A percentile compares a stretch with the other conserved stretches of the same genome.
phyloP scores from a whole-genome alignment of 1,284 basidiomycete species.

The Boletus hoseneyae region DNA sequence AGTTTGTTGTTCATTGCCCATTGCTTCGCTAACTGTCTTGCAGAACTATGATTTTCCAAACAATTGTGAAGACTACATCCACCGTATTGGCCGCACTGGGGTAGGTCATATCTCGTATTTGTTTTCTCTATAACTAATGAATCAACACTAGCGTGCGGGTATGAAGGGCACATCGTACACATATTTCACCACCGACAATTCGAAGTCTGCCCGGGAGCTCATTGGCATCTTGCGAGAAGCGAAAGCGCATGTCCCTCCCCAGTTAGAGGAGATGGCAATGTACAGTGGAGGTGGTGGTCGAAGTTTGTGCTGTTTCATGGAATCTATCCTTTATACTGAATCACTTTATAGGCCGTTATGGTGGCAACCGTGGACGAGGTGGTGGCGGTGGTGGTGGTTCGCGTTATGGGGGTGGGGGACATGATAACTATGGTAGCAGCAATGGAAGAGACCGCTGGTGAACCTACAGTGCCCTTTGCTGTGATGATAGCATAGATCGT shows the following conservation, averaged over 20 bases:
- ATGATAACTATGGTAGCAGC: constrained; percentile 23
- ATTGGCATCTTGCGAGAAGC: constrained; percentile 88
- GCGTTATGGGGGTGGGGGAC: constrained; percentile 21
- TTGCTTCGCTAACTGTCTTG: constrained; percentile 25
- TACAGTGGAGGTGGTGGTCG: constrained; percentile 79
- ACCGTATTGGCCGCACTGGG: constrained; percentile 89
- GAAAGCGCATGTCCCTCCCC: constrained; percentile 83
- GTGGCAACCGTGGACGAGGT: constrained; percentile 50
- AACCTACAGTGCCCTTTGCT: constrained; percentile 10
- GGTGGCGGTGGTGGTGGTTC: constrained; percentile 35
- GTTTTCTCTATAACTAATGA: constrained; percentile 4
- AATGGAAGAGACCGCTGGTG: constrained; percentile 26
- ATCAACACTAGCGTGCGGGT: constrained; percentile 66
- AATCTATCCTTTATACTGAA: constrained; percentile 3
- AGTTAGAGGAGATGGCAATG: constrained; percentile 91
- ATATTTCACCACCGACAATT: constrained; percentile 95
- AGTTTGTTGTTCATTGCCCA: constrained; percentile 35
- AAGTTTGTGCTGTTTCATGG: constrained; percentile 42
- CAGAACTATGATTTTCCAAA: constrained; percentile 98
- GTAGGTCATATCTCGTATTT: constrained; percentile 39
- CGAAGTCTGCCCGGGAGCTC: constrained; percentile 91
- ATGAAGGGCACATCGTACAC: constrained; percentile 92
- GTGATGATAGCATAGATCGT: constrained; percentile 25
- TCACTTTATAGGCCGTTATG: constrained; percentile 49
- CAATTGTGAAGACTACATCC: constrained; percentile 93